Conservation (phyloP, 352 stramenopile genomes). For the Phytophthora litchii region DNA sequence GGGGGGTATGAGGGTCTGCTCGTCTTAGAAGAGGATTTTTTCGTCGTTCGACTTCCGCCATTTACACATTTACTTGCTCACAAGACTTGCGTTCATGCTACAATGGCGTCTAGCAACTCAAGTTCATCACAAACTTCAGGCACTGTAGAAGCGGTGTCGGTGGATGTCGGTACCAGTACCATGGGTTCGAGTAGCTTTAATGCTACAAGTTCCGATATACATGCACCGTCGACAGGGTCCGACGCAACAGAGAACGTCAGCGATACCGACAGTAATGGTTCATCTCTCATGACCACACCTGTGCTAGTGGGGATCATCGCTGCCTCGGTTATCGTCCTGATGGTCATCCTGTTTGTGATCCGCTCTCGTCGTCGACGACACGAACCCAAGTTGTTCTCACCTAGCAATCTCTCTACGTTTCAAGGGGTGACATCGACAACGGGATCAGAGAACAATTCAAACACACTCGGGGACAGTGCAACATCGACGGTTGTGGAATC, state of each 20-base stretch:
- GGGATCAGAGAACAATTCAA: slow-evolving; percentile 8
- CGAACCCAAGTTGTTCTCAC: slow-evolving; percentile 20
- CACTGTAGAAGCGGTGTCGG: neutral
- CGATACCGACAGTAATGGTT: neutral
- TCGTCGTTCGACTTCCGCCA: neutral
- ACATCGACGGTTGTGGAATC: slow-evolving; percentile 21
- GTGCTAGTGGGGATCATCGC: slow-evolving; percentile 22
- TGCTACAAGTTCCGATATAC: neutral
- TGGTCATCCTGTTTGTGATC: slow-evolving; percentile 25
- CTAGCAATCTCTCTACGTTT: slow-evolving; percentile 24
- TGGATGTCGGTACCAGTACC: neutral
- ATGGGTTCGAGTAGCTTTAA: slow-evolving; percentile 6
- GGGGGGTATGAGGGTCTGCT: slow-evolving; percentile 12
- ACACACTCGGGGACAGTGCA: slow-evolving; percentile 9
- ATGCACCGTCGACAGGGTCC: slow-evolving; percentile 9
- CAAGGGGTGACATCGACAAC: slow-evolving; percentile 26
- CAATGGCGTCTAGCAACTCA: slow-evolving; percentile 25
- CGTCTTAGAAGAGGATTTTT: slow-evolving; percentile 1
- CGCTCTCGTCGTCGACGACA: slow-evolving; percentile 11
- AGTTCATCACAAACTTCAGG: slow-evolving; percentile 5
- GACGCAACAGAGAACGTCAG: slow-evolving; percentile 7
- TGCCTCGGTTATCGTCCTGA: slow-evolving; percentile 17
- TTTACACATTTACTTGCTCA: slow-evolving; percentile 30
- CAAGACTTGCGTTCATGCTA: slow-evolving; percentile 3
- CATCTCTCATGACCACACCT: slow-evolving; percentile 6